Evolutionary conservation across 1,284 basidiomycete species (phyloP), one percentile per base, ranked within the genome.

Genomic region (Entoloma clypeatum): DNA sequence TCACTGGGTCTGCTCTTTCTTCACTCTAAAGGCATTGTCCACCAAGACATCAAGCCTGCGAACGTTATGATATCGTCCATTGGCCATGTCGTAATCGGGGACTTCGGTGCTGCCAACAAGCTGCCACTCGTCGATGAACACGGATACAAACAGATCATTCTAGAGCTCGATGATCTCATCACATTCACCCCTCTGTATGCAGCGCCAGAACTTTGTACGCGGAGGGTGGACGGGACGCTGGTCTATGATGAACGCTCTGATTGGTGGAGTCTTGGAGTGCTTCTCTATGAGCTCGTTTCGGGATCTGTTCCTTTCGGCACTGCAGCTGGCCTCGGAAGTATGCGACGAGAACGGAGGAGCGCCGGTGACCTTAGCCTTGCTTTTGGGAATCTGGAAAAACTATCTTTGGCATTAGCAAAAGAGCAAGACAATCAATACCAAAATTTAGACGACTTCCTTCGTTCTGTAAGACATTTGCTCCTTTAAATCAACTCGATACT

Each of bases 201-300:
- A 56, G 80, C 81, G 8, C 75, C 81, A 3, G 81, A 85, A 52
- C 69, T 85, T 16, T 62, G 81, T 31, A 47, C 58, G 28, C 53
- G 56, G 25, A 60, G 58, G 31, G 36, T 27, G 2, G 46, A 53
- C 6, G 57, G 56, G 2, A 39, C 52, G 2, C 44, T 64, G 5
- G 55, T 61, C 11, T 82, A 82, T 54, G 73, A 74, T 16, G 69
- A 72, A 25, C 71, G 74, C 2, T 74, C 77, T 16, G 81, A 84
- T 57, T 82, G 76, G 71, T 82, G 79, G 77, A 78, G 76, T 28
- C 59, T 82, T 11, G 81, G 79, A 9, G 70, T 81, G 18, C 61
- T 75, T 32, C 65, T 76, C 39, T 79, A 75, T 57, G 79, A 82
- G 57, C 61, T 81, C 8, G 54, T 75, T 18, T 79, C 76, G 41